Conservation (phyloP, 2,329 filamentous ascomycete genomes). For the Plenodomus lindquistii region DNA sequence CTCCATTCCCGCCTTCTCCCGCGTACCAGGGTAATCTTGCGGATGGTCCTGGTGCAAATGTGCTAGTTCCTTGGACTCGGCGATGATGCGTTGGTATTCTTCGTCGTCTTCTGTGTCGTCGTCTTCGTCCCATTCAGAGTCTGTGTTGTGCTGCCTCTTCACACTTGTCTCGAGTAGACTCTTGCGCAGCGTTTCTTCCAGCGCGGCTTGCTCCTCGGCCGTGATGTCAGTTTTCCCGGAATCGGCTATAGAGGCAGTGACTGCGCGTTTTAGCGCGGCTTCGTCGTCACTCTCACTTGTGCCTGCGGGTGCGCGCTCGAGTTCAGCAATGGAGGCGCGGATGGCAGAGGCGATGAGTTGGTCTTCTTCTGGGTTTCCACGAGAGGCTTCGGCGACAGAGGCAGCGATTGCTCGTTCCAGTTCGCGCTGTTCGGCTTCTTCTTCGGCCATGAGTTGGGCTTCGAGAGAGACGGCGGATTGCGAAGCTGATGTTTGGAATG, state of each 20-base stretch:
- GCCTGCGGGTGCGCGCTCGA: conserved; percentile 46
- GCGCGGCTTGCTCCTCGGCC: conserved; percentile 43
- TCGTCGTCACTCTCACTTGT: conserved; percentile 49
- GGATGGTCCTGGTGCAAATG: conserved; percentile 28
- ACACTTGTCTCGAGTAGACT: conserved; percentile 49
- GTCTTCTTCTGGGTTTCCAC: conserved; percentile 71
- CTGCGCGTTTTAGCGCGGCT: conserved; percentile 53
- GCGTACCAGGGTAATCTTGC: conserved; percentile 16
- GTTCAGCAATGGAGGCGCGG: conserved; percentile 68
- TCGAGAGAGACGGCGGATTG: conserved; percentile 19
- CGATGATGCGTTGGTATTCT: conserved; percentile 42
- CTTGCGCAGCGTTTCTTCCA: conserved; percentile 51
- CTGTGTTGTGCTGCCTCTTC: conserved; percentile 18
- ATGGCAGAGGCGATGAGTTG: conserved; percentile 73
- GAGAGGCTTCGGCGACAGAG: conserved; percentile 68
- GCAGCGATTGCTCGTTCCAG: conserved; percentile 72
- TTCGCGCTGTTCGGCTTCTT: conserved; percentile 58
- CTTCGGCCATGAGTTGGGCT: conserved; percentile 26
- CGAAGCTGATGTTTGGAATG: conserved; percentile 21
- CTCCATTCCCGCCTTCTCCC: conserved; percentile 10
- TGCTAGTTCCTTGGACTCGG: conserved; percentile 37
- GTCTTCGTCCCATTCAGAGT: conserved; percentile 33
- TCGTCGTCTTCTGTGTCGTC: conserved; percentile 41
- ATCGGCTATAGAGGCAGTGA: conserved; percentile 55
- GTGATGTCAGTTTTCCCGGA: conserved; percentile 39